Percentiles rank a stretch among this genome's conserved stretches.
Conservation (phyloP, 495 filamentous ascomycete species). For the Tuber indicum region DNA sequence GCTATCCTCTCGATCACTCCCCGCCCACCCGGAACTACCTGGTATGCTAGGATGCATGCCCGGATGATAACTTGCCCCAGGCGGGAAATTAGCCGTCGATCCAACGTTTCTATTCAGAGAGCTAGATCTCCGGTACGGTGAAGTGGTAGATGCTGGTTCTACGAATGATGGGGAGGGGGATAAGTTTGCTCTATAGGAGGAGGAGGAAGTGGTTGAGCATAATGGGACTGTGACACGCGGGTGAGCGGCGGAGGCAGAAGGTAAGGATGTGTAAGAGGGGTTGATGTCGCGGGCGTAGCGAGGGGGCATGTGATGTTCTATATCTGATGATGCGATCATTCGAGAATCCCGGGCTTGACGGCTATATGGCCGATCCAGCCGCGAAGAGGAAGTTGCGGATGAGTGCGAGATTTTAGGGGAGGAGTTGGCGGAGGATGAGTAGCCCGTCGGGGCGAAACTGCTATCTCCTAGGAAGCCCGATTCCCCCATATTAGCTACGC, state of each 20-base stretch:
- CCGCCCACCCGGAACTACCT: neutral
- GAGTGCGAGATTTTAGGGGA: constrained; percentile 17
- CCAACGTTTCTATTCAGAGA: constrained; percentile 1
- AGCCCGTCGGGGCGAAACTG: constrained; percentile 18
- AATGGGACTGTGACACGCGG: constrained; percentile 2
- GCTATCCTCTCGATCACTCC: neutral
- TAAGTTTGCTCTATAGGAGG: constrained; percentile 14
- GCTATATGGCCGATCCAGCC: constrained; percentile 13
- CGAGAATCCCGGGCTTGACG: constrained; percentile 13
- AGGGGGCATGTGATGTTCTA: constrained; percentile 7
- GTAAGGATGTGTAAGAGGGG: constrained; percentile 2
- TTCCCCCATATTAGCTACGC: constrained; percentile 8
- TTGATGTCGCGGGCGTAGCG: constrained; percentile 14
- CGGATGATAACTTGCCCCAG: constrained; percentile 29
- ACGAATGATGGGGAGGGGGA: constrained; percentile 21
- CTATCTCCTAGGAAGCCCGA: constrained; percentile 25
- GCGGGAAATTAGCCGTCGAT: constrained; percentile 10
- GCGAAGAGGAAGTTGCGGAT: constrained; percentile 9
- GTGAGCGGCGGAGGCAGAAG: constrained; percentile 6
- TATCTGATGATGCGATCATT: constrained; percentile 9
- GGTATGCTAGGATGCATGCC: constrained; percentile 23
- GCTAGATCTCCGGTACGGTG: constrained; percentile 15
- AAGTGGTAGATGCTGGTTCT: constrained; percentile 13
- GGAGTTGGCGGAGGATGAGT: constrained; percentile 30
- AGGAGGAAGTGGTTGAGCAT: constrained; percentile 4